Evolutionary conservation across 257 asterid genomes (phyloP).

Genomic region (Solanum bulbocastanum): DNA sequence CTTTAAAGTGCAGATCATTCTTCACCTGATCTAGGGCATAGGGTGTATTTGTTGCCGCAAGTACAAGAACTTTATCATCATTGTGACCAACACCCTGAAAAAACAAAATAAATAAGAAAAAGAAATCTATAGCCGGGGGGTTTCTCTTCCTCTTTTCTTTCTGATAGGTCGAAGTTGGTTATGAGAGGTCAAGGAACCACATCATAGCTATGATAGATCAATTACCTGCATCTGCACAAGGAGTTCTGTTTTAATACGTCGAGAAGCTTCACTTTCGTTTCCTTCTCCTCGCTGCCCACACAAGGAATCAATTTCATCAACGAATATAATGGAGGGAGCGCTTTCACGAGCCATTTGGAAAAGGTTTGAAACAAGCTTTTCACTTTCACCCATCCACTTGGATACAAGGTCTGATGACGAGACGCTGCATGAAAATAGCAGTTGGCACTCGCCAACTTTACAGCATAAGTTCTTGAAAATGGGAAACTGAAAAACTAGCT

Average conservation of each 20-base stretch:
- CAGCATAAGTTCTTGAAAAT: slow-evolving; percentile 18
- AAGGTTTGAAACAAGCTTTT: slow-evolving; percentile 93
- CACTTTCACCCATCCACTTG: slow-evolving; percentile 99
- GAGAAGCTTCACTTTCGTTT: slow-evolving; percentile 97
- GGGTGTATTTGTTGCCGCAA: slow-evolving; percentile 99
- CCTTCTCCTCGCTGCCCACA: slow-evolving; percentile 98
- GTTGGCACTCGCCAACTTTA: slow-evolving; percentile 58
- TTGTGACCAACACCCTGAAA: slow-evolving; percentile 94
- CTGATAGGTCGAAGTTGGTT: neutral
- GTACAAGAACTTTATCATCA: slow-evolving; percentile 97
- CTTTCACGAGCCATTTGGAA: slow-evolving; percentile 99
- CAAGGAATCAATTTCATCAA: slow-evolving; percentile 95
- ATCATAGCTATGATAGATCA: neutral
- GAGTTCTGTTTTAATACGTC: slow-evolving; percentile 92
- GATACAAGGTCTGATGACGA: slow-evolving; percentile 97
- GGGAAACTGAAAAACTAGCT: neutral
- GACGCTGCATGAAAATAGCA: slow-evolving; percentile 58
- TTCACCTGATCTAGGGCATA: slow-evolving; percentile 96
- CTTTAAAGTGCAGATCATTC: neutral
- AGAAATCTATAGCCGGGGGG: neutral
- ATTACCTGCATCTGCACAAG: slow-evolving; percentile 99
- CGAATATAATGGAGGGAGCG: slow-evolving; percentile 83
- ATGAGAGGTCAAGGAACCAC: neutral
- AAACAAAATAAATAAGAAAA: neutral
- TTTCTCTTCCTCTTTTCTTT: neutral